These are phyloP conservation scores for Teunomyces aglyptinius DNA, from an alignment of 805 yeast genomes.

Conservation along the genomic window DNA sequence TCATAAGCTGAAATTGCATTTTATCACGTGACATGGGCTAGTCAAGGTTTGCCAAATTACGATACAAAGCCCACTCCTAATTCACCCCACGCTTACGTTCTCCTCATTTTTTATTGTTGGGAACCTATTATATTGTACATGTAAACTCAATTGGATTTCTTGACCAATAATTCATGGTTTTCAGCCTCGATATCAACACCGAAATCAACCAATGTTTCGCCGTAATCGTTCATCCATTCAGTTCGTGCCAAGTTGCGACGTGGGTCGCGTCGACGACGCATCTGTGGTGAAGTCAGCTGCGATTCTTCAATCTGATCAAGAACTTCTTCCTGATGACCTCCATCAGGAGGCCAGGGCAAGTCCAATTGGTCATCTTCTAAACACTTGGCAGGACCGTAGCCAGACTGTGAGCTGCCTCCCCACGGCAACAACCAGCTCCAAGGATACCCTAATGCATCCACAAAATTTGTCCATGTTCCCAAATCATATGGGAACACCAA, in stretches of 20 bases:
- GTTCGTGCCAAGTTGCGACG: slow-evolving; percentile 36
- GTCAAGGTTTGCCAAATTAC: not conserved
- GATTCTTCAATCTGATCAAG: slow-evolving; percentile 7
- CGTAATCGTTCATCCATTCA: slow-evolving; percentile 73
- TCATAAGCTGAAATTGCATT: slow-evolving; percentile 1
- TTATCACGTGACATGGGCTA: slow-evolving; percentile 2
- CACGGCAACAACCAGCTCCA: slow-evolving; percentile 72
- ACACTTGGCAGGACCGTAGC: slow-evolving; percentile 51
- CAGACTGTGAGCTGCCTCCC: slow-evolving; percentile 50
- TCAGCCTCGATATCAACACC: slow-evolving; percentile 83
- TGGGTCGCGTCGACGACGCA: slow-evolving; percentile 36
- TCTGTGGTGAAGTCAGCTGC: slow-evolving; percentile 9
- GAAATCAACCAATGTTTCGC: slow-evolving; percentile 80
- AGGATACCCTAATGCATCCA: slow-evolving; percentile 57
- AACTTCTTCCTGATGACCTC: slow-evolving; percentile 45
- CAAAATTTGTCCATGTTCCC: slow-evolving; percentile 55
- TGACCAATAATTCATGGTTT: slow-evolving; percentile 16
- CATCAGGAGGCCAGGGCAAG: slow-evolving; percentile 94
- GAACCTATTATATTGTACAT: too few species aligned
- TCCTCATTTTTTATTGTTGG: too few species aligned
- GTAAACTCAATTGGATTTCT: not conserved
- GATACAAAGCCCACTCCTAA: too few species aligned
- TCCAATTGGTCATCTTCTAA: slow-evolving; percentile 56
- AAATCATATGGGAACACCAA: slow-evolving; percentile 83
- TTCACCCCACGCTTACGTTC: too few species aligned